Evolutionary conservation across 768 basidiomycete genomes (phyloP), one percentile per base, ranked within the genome.

Genomic region (Coprinellus micaceus): DNA sequence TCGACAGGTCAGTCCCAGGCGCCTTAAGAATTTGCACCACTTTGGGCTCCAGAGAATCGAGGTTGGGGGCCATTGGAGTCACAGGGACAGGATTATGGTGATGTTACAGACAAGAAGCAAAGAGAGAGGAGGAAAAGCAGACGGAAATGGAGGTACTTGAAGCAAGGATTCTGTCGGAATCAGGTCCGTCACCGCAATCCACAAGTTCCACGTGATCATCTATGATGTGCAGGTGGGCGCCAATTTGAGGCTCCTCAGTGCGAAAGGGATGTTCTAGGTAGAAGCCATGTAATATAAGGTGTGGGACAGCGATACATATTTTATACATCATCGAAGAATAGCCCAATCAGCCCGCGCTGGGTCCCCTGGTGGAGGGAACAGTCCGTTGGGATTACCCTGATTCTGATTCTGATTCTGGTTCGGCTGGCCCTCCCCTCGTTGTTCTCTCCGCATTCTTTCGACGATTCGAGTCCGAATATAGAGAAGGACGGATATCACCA

Each of bases 381-480:
- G 57, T 0, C 84, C 84, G 19, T 64, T 63, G 2, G 66, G 65
- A 58, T 78, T 74, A 33, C 70, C 74, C 41, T 68, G 66, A 21
- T 63, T 66, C 39, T 70, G 73, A 50, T 76, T 73, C 19, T 58
- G 55, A 24, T 57, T 54, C 36, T 62, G 36, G 33, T 73, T 75
- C 22, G 69, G 76, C 58, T 81, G 79, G 54, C 76, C 71, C 49
- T 76, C 74, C 54, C 74, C 75, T 58, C 77, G 72, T 64, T 86
- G 82, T 41, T 88, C 86, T 57, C 86, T 74, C 58, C 88, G 79
- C 70, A 86, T 81, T 54, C 86, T 74, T 63, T 88, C 86, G 30
- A 88, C 82, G 63, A 90, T 87, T 55, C 89, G 82, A 13, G 88
- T 89, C 58, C 92, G 83, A 55, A 91, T 74, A 67, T 91, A 93